phyloP scores from a whole-genome alignment of 805 yeast genomes.

The Candida morakotiae region DNA sequence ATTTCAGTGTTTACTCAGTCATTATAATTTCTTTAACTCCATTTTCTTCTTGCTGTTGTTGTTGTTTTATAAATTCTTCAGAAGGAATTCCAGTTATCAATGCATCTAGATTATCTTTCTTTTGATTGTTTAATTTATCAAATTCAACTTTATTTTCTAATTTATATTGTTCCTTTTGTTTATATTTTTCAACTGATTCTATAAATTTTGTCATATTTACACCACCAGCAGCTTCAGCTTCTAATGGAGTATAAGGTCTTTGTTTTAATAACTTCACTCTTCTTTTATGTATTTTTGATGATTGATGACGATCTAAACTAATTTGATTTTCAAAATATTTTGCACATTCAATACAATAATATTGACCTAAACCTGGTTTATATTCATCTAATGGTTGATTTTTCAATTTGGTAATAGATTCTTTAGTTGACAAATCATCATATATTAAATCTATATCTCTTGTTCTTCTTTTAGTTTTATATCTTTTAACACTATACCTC shows the following conservation, averaged over 20 bases:
- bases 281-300: conserved; percentile 80
- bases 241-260: conserved; percentile 83
- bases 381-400: conserved; percentile 87
- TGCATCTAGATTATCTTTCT: conserved; percentile 37
- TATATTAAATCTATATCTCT: conserved; percentile 81
- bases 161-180: conserved; percentile 37
- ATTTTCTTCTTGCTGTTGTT: conserved; percentile 7
- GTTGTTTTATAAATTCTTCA: conserved; percentile 14
- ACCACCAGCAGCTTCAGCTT: conserved; percentile 90
- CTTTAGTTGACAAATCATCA: conserved; percentile 63
- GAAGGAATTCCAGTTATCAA: conserved; percentile 27
- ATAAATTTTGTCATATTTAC: conserved; percentile 64
- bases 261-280: conserved; percentile 70
- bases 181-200: conserved; percentile 58
- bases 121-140: conserved; percentile 29
- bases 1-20: conserved; percentile 14
- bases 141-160: conserved; percentile 42
- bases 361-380: conserved; percentile 92
- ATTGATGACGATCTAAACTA: conserved; percentile 69
- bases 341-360: conserved; percentile 91
- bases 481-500: conserved; percentile 78
- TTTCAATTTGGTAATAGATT: conserved; percentile 59
- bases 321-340: conserved; percentile 78
- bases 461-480: conserved; percentile 85
- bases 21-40: conserved; percentile 14